These are phyloP conservation scores for Tulasnella sp. DNA, from an alignment of 768 basidiomycete species.

Conservation along the genomic window DNA sequence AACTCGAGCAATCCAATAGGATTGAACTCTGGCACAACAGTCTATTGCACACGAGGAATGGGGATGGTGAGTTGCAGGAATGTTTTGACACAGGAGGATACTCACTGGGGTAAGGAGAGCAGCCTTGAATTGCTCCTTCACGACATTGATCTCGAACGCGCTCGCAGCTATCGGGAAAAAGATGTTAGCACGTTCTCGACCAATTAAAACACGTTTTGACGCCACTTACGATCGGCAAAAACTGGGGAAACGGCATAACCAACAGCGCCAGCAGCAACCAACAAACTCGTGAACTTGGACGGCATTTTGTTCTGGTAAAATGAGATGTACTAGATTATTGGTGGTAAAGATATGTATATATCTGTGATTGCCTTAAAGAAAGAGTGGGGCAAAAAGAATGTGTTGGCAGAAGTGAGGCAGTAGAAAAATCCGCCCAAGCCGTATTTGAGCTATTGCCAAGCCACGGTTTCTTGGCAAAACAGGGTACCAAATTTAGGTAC, in stretches of 20 bases:
- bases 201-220: neutral
- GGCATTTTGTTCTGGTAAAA: neutral
- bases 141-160: slow-evolving; percentile 8
- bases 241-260: neutral
- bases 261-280: neutral
- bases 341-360: too few relatives aligned
- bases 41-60: neutral
- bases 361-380: too few relatives aligned
- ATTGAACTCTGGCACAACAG: slow-evolving; percentile 14
- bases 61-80: neutral
- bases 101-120: slow-evolving; percentile 16
- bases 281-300: slow-evolving; percentile 4
- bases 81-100: neutral
- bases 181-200: neutral
- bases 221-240: slow-evolving; percentile 8
- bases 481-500: too few relatives aligned
- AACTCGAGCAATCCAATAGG: slow-evolving; percentile 8
- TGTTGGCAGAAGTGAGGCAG: too few relatives aligned
- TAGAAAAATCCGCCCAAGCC: too few relatives aligned
- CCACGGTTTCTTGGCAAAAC: too few relatives aligned
- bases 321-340: too few relatives aligned
- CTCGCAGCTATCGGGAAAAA: slow-evolving; percentile 4
- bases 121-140: slow-evolving; percentile 17
- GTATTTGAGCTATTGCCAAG: too few relatives aligned
- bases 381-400: too few relatives aligned